These are phyloP conservation scores for Clarireedia homoeocarpa DNA, from an alignment of 2,329 filamentous ascomycete genomes.

Conservation along the genomic window DNA sequence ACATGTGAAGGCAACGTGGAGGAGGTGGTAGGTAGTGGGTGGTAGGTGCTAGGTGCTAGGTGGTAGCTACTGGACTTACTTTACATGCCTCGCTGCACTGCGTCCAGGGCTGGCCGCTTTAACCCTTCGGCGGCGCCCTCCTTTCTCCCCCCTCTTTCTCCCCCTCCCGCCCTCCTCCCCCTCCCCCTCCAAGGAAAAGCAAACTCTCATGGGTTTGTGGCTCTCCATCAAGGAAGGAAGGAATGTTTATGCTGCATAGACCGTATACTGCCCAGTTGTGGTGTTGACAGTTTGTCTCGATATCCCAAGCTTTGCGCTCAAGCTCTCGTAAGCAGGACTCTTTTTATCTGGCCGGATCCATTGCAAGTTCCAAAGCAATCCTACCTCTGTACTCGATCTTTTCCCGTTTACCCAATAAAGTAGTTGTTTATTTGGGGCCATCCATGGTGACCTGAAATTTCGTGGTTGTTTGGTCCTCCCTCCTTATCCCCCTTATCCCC, in stretches of 20 bases:
- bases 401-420: background rate
- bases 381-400: too few relatives aligned
- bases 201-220: background rate
- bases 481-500: too few relatives aligned
- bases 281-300: background rate
- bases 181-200: background rate
- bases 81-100: too few relatives aligned
- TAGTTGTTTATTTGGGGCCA: background rate
- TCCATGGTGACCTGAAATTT: background rate
- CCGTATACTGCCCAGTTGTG: background rate
- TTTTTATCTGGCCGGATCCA: background rate
- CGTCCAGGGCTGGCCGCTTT: too few relatives aligned
- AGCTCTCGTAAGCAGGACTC: background rate
- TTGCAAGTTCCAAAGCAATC: background rate
- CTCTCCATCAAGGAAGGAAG: background rate
- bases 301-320: background rate
- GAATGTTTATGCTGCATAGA: background rate
- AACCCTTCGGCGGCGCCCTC: too few relatives aligned
- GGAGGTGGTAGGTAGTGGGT: too few relatives aligned
- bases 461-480: too few relatives aligned
- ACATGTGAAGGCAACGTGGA: too few relatives aligned
- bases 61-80: too few relatives aligned
- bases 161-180: too few relatives aligned
- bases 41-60: too few relatives aligned
- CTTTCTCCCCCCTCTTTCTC: too few relatives aligned